phyloP scores from a whole-genome alignment of 306 rosid species.

The Prunus kanzakura region DNA sequence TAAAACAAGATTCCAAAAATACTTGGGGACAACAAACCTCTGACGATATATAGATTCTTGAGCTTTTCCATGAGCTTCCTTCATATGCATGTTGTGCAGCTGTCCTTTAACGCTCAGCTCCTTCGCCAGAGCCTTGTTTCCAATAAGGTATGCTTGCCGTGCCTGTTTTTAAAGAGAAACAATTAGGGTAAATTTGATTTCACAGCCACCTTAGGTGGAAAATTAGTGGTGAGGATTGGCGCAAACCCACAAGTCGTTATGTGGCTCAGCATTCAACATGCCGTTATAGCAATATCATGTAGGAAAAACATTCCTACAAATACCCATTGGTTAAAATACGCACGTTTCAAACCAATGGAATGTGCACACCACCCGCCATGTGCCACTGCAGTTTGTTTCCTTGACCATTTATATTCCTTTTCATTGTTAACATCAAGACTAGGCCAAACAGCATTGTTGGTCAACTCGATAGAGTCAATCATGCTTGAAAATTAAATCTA shows the following conservation, averaged over 20 bases:
- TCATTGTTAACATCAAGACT: slow-evolving; percentile 15
- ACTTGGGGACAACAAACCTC: slow-evolving; percentile 59
- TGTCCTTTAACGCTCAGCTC: slow-evolving; percentile 89
- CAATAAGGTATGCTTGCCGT: slow-evolving; percentile 86
- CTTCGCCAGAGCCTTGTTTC: slow-evolving; percentile 92
- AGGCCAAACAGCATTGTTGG: background rate
- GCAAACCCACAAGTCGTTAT: background rate
- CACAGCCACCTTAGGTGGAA: slow-evolving; percentile 18
- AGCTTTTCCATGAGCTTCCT: slow-evolving; percentile 93
- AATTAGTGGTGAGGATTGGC: background rate
- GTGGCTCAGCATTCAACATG: background rate
- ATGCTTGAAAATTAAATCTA: background rate
- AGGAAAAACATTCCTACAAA: slow-evolving; percentile 6
- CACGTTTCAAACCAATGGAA: slow-evolving; percentile 1
- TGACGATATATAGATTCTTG: slow-evolving; percentile 93
- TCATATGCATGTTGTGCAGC: slow-evolving; percentile 88
- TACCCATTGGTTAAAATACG: background rate
- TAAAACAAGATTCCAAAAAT: background rate
- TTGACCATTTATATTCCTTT: background rate
- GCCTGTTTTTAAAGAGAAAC: slow-evolving; percentile 57
- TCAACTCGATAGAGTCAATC: background rate
- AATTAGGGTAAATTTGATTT: slow-evolving; percentile 21
- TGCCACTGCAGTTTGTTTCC: slow-evolving; percentile 19
- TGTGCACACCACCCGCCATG: slow-evolving; percentile 25
- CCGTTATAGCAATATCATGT: background rate